Evolutionary conservation across 345 rosid genomes (phyloP).

Genomic region (Pelargonium nanum): DNA sequence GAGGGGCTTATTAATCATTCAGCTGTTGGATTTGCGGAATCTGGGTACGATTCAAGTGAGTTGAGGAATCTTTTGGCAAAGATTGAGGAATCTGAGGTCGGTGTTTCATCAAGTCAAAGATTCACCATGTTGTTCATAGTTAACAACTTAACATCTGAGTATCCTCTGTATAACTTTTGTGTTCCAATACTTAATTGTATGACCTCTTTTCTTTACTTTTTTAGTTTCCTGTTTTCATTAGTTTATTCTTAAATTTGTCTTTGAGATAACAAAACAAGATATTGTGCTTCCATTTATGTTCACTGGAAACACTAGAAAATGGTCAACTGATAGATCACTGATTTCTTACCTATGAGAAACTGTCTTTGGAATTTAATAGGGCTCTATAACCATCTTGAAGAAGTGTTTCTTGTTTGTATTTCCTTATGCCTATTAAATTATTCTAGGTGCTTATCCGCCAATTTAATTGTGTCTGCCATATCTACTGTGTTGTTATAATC

Average conservation of each 20-base stretch:
- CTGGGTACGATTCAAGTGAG: slow-evolving; percentile 62
- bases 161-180: neutral
- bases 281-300: too few relatives aligned
- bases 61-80: slow-evolving; percentile 75
- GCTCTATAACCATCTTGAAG: too few relatives aligned
- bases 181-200: neutral
- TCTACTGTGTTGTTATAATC: too few relatives aligned
- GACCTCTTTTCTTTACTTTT: neutral
- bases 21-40: slow-evolving; percentile 85
- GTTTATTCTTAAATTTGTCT: neutral
- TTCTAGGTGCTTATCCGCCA: too few relatives aligned
- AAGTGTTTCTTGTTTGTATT: too few relatives aligned
- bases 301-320: too few relatives aligned
- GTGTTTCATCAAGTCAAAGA: neutral
- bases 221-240: too few relatives aligned
- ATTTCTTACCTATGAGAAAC: too few relatives aligned
- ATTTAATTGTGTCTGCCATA: too few relatives aligned
- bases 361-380: too few relatives aligned
- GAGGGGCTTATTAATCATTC: slow-evolving; percentile 93
- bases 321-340: too few relatives aligned
- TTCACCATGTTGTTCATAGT: neutral
- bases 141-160: neutral
- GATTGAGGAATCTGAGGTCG: slow-evolving; percentile 97
- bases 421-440: too few relatives aligned
- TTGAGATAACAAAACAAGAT: neutral